Evolutionary conservation across 2,329 filamentous ascomycete species (phyloP), one percentile per base, ranked within the genome.

Genomic region (Endocalyx cinctus): DNA sequence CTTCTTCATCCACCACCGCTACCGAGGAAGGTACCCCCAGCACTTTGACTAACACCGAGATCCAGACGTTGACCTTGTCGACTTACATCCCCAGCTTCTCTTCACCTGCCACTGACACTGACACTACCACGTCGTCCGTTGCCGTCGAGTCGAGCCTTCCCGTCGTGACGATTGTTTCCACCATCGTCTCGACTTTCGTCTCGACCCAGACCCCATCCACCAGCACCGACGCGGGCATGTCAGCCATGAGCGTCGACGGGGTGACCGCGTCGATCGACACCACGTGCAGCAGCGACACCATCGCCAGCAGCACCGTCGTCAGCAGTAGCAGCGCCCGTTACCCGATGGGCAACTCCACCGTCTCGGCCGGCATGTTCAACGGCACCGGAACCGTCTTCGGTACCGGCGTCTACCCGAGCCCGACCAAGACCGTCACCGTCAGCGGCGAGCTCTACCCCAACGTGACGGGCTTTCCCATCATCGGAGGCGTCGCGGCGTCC

Each of bases 301-400:
- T 16, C 27, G 14, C 27, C 15, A 38, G 15, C 10, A 20, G 27
- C 19, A 30, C 38, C 13, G 15, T 29, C 22, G 20, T 8, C 30
- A 30, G 26, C 29, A 27, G 11, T 14, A 32, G 32, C 18, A 32
- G 20, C 20, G 20, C n/a, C n/a, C 20, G 14, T 19, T 19, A 31
- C 29, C 29, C 29, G 17, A 31, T 17, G 11, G 10, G 6, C 20
- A 23, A 23, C 20, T 8, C 8, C 20, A 23, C 17, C 25, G 15
- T 22, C 19, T 8, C 33, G 25, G 15, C 13, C 11, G 18, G 10
- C 18, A 38, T 23, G 20, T n/a, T 15, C 25, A 27, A 10, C 10
- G 7, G 10, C 25, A 27, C 7, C 10, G 25, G 25, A 10, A 10
- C 10, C 25, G 8, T 15, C 7, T 7, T 10, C 25, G 14, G 14